Evolutionary conservation across 1,284 basidiomycete genomes (phyloP).

Genomic region (Cutaneotrichosporon cyanovorans): DNA sequence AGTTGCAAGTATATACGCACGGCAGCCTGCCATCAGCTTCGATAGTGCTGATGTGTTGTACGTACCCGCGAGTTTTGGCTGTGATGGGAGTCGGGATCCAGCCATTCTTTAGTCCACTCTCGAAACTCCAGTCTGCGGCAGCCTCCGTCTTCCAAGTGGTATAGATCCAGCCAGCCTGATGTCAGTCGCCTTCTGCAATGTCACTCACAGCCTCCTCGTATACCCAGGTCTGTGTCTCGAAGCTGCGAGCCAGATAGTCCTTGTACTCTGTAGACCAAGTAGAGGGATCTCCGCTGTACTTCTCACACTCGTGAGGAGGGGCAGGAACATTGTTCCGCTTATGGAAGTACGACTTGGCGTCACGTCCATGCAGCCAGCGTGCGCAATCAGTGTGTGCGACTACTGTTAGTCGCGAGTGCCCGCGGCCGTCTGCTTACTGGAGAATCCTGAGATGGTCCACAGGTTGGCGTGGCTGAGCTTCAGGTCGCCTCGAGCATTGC

Average conservation of each 20-base stretch:
- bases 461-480: slow-evolving; percentile 50
- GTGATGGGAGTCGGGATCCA: slow-evolving; percentile 34
- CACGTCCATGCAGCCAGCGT: slow-evolving; percentile 64
- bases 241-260: slow-evolving; percentile 66
- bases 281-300: too few species aligned
- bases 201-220: slow-evolving; percentile 42
- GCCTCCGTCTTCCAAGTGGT: slow-evolving; percentile 44
- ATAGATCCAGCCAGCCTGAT: slow-evolving; percentile 28
- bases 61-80: slow-evolving; percentile 1
- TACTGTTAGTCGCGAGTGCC: not conserved
- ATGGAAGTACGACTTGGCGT: slow-evolving; percentile 68
- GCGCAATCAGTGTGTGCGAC: slow-evolving; percentile 59
- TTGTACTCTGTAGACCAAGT: slow-evolving; percentile 74
- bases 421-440: slow-evolving; percentile 45
- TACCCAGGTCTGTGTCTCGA: slow-evolving; percentile 65
- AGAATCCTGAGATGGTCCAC: slow-evolving; percentile 78
- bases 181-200: slow-evolving; percentile 13
- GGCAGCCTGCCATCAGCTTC: too few species aligned
- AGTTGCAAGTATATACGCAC: too few species aligned
- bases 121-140: slow-evolving; percentile 60
- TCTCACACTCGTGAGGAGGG: slow-evolving; percentile 9
- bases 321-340: slow-evolving; percentile 47
- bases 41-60: too few species aligned
- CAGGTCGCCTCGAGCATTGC: slow-evolving; percentile 51
- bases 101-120: slow-evolving; percentile 34